Conservation (phyloP, 208 protist species). For the Acanthamoeba lenticulata region DNA sequence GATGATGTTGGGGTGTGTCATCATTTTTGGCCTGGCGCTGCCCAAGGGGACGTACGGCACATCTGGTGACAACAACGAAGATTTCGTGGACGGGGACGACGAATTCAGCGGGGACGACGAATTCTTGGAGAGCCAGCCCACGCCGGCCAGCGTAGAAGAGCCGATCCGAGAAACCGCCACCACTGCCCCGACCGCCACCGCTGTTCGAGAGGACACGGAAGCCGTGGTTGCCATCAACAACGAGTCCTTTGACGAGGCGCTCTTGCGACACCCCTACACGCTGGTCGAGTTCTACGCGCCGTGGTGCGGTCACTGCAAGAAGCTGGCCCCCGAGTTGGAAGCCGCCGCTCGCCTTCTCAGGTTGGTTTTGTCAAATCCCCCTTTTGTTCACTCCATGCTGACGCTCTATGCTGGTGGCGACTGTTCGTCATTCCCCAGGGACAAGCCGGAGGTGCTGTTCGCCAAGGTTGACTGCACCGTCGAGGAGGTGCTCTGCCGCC, state of each 20-base stretch:
- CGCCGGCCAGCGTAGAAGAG: too few relatives aligned
- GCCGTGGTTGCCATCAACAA: not conserved
- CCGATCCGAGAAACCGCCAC: too few relatives aligned
- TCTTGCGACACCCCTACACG: not conserved
- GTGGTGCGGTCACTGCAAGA: slow-evolving; percentile 76
- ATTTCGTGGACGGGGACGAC: too few relatives aligned
- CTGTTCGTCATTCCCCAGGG: not conserved
- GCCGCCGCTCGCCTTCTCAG: not conserved
- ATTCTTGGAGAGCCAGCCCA: too few relatives aligned
- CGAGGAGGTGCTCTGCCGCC: slow-evolving; percentile 1
- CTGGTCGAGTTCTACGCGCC: slow-evolving; percentile 71
- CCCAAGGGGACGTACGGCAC: too few relatives aligned
- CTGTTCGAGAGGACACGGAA: not conserved
- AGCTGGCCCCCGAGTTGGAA: slow-evolving; percentile 67
- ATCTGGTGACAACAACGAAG: too few relatives aligned
- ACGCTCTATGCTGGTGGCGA: not conserved
- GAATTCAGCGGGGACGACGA: too few relatives aligned
- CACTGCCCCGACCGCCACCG: too few relatives aligned
- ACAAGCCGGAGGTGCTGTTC: not conserved
- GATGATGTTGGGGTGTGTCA: not conserved
- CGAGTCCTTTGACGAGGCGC: not conserved
- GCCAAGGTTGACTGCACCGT: slow-evolving; percentile 63
- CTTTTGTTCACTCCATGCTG: not conserved
- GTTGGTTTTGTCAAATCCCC: not conserved
- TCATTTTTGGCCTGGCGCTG: not conserved